phyloP scores from a whole-genome alignment of 768 basidiomycete genomes.

The Trametes cinnabarina region DNA sequence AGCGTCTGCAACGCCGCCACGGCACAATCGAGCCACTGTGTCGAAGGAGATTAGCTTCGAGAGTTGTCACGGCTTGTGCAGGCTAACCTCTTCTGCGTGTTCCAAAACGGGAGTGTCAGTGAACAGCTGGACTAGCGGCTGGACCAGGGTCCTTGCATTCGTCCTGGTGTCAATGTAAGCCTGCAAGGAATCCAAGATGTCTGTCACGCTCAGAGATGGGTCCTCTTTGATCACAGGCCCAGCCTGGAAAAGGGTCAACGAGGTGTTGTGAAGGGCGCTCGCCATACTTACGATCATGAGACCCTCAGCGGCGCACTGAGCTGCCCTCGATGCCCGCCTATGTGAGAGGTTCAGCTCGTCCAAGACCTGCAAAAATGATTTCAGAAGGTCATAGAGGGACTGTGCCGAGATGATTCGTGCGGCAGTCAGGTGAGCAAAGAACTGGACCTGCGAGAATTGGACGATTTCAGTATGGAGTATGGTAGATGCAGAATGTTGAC shows the following conservation, averaged over 20 bases:
- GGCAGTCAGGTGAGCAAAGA: constrained; percentile 86
- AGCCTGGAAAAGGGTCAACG: constrained; percentile 43
- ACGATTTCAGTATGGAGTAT: background rate
- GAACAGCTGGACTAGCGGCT: constrained; percentile 56
- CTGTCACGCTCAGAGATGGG: constrained; percentile 55
- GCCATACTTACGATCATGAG: constrained; percentile 58
- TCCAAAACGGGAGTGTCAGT: constrained; percentile 43
- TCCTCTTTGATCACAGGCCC: constrained; percentile 65
- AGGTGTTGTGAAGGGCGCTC: background rate
- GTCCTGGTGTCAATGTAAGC: constrained; percentile 61
- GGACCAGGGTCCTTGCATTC: constrained; percentile 62
- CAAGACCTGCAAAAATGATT: constrained; percentile 81
- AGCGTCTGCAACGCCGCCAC: constrained; percentile 60
- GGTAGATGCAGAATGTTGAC: constrained; percentile 28
- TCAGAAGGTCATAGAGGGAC: constrained; percentile 78
- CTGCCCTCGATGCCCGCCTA: constrained; percentile 79
- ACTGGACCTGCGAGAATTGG: constrained; percentile 64
- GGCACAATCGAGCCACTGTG: constrained; percentile 73
- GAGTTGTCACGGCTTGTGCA: background rate
- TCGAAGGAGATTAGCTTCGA: background rate
- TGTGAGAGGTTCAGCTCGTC: constrained; percentile 89
- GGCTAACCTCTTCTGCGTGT: constrained; percentile 59
- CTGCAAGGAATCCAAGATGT: constrained; percentile 72
- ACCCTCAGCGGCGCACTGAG: constrained; percentile 78
- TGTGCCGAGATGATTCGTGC: constrained; percentile 71